Conservation (phyloP, 495 filamentous ascomycete species). For the Choiromyces venosus region DNA sequence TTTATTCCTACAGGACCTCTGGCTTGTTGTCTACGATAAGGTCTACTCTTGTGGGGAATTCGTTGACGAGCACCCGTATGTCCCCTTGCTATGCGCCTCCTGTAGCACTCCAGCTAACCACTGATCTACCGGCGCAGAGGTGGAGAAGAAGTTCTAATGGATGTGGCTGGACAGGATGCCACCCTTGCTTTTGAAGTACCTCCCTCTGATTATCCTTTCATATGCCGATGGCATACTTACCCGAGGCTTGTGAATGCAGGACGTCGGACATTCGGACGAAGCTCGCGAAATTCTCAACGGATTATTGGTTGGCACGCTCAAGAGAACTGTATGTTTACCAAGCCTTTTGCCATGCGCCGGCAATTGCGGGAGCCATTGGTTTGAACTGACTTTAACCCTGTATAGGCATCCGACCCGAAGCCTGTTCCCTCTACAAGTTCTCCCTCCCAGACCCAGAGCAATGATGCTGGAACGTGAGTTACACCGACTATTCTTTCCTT, state of each 20-base stretch:
- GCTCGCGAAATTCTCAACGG: constrained; percentile 86
- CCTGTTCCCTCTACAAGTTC: constrained; percentile 37
- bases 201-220: neutral
- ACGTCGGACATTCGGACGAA: constrained; percentile 99
- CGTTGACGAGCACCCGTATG: constrained; percentile 98
- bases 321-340: constrained; percentile 65
- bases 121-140: constrained; percentile 53
- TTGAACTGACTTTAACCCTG: constrained; percentile 12
- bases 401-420: constrained; percentile 76
- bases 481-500: neutral
- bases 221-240: constrained; percentile 16
- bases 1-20: constrained; percentile 58
- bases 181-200: constrained; percentile 85
- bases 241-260: constrained; percentile 43
- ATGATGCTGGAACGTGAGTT: constrained; percentile 28
- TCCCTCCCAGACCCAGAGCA: constrained; percentile 44
- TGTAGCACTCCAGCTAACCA: constrained; percentile 6
- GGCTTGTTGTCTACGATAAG: constrained; percentile 88
- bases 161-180: constrained; percentile 92
- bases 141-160: constrained; percentile 95
- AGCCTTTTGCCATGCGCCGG: constrained; percentile 23
- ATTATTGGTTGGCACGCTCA: constrained; percentile 71
- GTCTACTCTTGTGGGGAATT: constrained; percentile 86
- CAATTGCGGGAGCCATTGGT: constrained; percentile 18
- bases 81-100: constrained; percentile 39